A percentile compares a stretch with the other conserved stretches of the same genome.
Evolutionary conservation across 495 filamentous ascomycete species (phyloP).

Genomic region (Chaetomium fimeti): DNA sequence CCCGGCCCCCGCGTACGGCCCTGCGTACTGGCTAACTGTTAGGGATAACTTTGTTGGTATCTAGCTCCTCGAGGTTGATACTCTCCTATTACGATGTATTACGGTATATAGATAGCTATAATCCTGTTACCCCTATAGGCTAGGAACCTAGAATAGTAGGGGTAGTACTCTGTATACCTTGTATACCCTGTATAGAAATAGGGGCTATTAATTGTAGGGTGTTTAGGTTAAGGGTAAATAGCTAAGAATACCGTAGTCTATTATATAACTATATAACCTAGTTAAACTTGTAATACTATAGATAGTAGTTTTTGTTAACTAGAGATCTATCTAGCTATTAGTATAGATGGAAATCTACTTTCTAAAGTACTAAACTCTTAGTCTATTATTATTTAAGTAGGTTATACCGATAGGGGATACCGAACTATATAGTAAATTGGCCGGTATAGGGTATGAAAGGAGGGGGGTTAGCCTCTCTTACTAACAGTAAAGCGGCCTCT

Average conservation of each 20-base stretch:
- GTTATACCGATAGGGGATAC: not conserved
- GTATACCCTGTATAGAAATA: not conserved
- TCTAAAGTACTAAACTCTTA: not conserved
- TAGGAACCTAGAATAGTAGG: not conserved
- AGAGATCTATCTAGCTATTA: conserved; percentile 6
- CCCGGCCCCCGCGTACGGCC: no score
- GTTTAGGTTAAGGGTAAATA: not conserved
- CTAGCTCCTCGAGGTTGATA: not conserved
- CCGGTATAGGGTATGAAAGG: not conserved
- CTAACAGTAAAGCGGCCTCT: not conserved
- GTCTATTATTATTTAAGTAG: not conserved
- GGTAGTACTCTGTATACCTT: not conserved
- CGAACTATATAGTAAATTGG: not conserved
- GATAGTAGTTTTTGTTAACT: not conserved
- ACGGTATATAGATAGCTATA: not conserved
- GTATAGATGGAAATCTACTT: not conserved
- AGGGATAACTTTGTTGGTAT: no score
- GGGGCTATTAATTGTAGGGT: not conserved
- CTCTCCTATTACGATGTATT: not conserved
- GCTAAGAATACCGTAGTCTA: not conserved
- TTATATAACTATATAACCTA: not conserved
- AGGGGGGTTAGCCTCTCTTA: not conserved
- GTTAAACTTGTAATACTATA: not conserved
- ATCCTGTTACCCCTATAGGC: not conserved
- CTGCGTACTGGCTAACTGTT: not conserved